Conservation (phyloP, 2,329 filamentous ascomycete species). For the Alternaria sp. region DNA sequence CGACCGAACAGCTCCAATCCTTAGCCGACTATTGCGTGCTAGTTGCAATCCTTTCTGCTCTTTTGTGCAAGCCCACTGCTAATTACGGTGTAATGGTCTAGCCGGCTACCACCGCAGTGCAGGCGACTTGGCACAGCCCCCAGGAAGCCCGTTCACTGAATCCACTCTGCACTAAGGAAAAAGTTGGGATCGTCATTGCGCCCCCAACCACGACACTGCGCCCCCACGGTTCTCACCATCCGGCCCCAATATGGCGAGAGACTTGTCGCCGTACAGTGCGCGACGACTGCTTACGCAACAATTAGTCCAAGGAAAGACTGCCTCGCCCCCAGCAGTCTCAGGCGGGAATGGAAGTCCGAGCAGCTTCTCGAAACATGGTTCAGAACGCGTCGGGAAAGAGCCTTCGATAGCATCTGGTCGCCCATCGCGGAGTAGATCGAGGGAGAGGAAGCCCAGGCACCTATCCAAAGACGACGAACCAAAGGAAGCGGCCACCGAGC, state of each 20-base stretch:
- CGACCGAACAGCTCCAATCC: slow-evolving; percentile 9
- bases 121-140: slow-evolving; percentile 6
- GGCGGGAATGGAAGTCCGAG: slow-evolving; percentile 26
- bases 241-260: slow-evolving; percentile 33
- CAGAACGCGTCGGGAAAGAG: slow-evolving; percentile 21
- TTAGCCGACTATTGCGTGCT: not conserved
- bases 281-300: slow-evolving; percentile 41
- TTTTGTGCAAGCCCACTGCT: not conserved
- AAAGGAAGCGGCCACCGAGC: slow-evolving; percentile 23
- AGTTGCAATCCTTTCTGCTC: not conserved
- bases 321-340: slow-evolving; percentile 24
- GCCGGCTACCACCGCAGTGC: slow-evolving; percentile 9
- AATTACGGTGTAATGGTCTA: slow-evolving; percentile 14
- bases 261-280: slow-evolving; percentile 45
- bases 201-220: slow-evolving; percentile 11
- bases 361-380: slow-evolving; percentile 13
- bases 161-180: not conserved
- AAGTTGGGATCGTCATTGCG: slow-evolving; percentile 22
- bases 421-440: slow-evolving; percentile 27
- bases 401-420: slow-evolving; percentile 16
- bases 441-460: slow-evolving; percentile 18
- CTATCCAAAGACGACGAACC: slow-evolving; percentile 22
- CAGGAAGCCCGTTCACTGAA: slow-evolving; percentile 4
- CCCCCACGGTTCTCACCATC: slow-evolving; percentile 8
- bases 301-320: slow-evolving; percentile 26